Percentiles rank a stretch among this genome's conserved stretches.
These are phyloP conservation scores for Pulveroboletus sp. DNA, from an alignment of 768 basidiomycete species.

Conservation along the genomic window DNA sequence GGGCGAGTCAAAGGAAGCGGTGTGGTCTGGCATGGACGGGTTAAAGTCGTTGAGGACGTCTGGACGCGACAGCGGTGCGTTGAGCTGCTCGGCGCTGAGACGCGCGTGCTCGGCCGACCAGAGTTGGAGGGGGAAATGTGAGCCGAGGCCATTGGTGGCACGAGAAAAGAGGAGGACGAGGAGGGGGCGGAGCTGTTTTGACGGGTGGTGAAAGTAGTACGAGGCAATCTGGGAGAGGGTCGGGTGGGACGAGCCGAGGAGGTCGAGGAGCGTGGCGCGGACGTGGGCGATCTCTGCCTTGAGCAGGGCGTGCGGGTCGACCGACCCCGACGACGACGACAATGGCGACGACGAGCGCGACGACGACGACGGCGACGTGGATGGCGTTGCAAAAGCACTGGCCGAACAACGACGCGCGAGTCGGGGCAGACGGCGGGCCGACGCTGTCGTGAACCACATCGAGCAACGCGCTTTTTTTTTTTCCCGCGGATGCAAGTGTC, in stretches of 20 bases:
- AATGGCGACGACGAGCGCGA: conserved; percentile 14
- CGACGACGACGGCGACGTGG: conserved; percentile 11
- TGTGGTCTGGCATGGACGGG: conserved; percentile 78
- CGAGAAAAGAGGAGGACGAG: conserved; percentile 87
- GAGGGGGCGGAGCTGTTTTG: conserved; percentile 88
- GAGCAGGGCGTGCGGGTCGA: conserved; percentile 71
- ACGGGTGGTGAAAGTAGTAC: conserved; percentile 87
- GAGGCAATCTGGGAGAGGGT: conserved; percentile 83
- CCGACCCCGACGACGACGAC: conserved; percentile 17
- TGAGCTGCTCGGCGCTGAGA: conserved; percentile 59
- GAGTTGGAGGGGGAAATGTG: conserved; percentile 55
- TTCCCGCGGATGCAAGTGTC: conserved; percentile 23
- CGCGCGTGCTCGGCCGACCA: conserved; percentile 61
- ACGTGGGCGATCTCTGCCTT: conserved; percentile 70
- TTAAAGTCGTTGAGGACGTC: conserved; percentile 92
- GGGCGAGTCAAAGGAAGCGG: conserved; percentile 61
- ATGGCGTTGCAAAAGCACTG: conserved; percentile 40
- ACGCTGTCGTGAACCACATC: conserved; percentile 16
- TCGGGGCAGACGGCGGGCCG: conserved; percentile 13
- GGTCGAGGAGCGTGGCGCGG: conserved; percentile 64
- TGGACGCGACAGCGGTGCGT: conserved; percentile 74
- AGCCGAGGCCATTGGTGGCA: conserved; percentile 89
- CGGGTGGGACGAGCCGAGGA: conserved; percentile 89
- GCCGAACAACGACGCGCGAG: conserved; percentile 35
- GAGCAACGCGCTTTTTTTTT: conserved; percentile 12